Evolutionary conservation across 106 monocot species (phyloP).

Genomic region (Narthecium ossifragum): DNA sequence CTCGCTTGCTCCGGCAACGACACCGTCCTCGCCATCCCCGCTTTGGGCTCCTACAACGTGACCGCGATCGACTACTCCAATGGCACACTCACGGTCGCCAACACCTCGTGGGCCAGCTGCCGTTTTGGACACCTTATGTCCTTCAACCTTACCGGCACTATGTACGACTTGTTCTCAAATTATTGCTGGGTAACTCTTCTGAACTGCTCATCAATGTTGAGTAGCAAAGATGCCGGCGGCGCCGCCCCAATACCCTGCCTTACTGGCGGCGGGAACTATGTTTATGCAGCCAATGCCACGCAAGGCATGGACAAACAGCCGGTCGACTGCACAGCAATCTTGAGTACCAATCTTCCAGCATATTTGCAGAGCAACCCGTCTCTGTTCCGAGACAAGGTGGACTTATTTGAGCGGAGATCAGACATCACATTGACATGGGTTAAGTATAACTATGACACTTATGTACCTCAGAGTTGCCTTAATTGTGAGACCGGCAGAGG

Average conservation of each 20-base stretch:
- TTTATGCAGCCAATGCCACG: too few species aligned
- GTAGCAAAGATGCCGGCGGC: too few species aligned
- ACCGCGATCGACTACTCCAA: constrained; percentile 1
- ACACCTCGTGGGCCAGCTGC: not conserved
- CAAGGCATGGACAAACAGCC: not conserved
- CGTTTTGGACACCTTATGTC: not conserved
- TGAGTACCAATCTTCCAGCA: not conserved
- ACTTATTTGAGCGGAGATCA: not conserved
- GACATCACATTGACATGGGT: not conserved
- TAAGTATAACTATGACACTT: not conserved
- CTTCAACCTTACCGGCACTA: not conserved
- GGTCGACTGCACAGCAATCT: not conserved
- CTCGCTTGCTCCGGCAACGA: not conserved
- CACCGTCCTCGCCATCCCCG: not conserved
- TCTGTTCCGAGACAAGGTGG: not conserved
- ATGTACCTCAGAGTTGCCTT: too few species aligned
- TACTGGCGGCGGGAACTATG: too few species aligned
- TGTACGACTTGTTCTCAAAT: not conserved
- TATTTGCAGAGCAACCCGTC: not conserved
- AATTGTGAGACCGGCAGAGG: not conserved
- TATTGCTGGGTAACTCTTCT: not conserved
- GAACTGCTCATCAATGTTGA: not conserved
- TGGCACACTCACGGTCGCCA: not conserved
- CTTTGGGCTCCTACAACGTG: not conserved
- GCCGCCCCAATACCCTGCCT: not conserved